These are phyloP conservation scores for Fusarium multiceps DNA, from an alignment of 2,329 filamentous ascomycete genomes.

Conservation along the genomic window DNA sequence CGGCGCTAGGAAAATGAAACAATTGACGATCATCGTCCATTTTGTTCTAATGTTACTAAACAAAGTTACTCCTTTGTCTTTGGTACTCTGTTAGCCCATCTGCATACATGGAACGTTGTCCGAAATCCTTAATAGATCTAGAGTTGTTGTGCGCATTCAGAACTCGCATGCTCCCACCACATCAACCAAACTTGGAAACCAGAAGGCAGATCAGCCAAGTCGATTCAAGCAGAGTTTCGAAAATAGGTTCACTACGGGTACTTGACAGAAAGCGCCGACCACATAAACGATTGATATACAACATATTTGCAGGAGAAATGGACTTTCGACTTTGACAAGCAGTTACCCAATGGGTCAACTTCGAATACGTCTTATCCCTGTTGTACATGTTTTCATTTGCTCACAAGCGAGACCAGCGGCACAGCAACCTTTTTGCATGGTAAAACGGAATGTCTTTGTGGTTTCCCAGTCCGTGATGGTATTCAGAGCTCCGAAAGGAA, in stretches of 20 bases:
- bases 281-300: not conserved
- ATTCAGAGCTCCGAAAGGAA: not conserved
- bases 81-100: not conserved
- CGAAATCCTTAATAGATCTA: not conserved
- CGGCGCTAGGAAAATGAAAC: conserved; percentile 9
- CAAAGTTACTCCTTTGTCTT: not conserved
- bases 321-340: not conserved
- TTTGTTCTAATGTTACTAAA: not conserved
- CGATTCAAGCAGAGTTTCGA: not conserved
- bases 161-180: not conserved
- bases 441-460: not conserved
- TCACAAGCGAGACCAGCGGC: not conserved
- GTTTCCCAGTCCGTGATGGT: not conserved
- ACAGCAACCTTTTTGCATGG: not conserved
- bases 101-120: not conserved
- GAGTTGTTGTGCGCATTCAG: not conserved
- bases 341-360: not conserved
- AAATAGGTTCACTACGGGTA: not conserved
- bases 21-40: conserved; percentile 5
- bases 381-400: not conserved
- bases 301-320: not conserved
- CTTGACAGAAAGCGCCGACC: not conserved
- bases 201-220: not conserved
- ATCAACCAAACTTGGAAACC: not conserved
- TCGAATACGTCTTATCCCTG: not conserved